Evolutionary conservation across 768 basidiomycete species (phyloP), one percentile per base, ranked within the genome.

Genomic region (Mycena floridula): DNA sequence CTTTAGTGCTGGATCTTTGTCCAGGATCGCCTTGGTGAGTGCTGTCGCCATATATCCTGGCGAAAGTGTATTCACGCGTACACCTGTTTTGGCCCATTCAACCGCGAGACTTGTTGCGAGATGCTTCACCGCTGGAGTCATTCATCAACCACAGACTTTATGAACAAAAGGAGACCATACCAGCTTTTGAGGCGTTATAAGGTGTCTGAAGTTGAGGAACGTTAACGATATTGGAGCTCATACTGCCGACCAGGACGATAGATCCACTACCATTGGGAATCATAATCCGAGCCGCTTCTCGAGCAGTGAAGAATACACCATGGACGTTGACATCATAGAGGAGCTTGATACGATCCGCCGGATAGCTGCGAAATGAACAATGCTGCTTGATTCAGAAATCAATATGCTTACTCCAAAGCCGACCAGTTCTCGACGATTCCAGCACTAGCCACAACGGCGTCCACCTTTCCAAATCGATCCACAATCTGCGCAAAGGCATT

Each of bases 1-100:
- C 86, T 85, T 84, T 27, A 95, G 73, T 50, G 85, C 86, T 7
- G 67, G 67, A 54, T 95, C 76, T 48, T 79, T 74, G 45, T 83
- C 79, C 37, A 96, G 63, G 54, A 97, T 84, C 12, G 85, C 83
- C 58, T 74, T 82, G 3, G 92, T 95, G 46, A 98, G 72, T 63
- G 88, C 84, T 6, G 93, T 96, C 47, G 90, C 66, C 82, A 95
- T 95, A 69, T 98, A 98, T 7, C 95, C 94, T 18, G 92, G 91
- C 28, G 36, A n/a, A 12, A 45, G 30, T n/a, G 12, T 25, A 43
- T 37, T 95, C 45, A 95, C 92, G 43, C 92, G 79, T 47, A 94
- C 82, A 38, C 82, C 82, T 51, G 84, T 79, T 61, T 83, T 86
- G 0, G 95, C 95, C 93, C 94, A 97, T 67, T 98, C 95, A 21